Evolutionary conservation across 352 stramenopile species (phyloP), one percentile per base, ranked within the genome.

Genomic region (Phytopythium chamaehyphon): DNA sequence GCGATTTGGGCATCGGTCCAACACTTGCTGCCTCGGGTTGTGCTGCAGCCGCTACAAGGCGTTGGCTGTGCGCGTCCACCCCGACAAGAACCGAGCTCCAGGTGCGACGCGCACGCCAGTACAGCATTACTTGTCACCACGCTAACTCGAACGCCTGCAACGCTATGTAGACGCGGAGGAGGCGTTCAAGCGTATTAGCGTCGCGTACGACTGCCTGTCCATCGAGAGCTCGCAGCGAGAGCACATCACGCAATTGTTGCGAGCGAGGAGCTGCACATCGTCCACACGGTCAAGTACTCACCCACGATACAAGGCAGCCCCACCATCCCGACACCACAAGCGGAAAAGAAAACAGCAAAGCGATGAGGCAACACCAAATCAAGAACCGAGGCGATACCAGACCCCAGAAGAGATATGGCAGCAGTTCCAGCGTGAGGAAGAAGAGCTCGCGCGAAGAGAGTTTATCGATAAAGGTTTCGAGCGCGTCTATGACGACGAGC

Each of bases 121-220:
- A 23, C 18, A 35, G 18, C 16, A 33, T 45, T 12, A 9, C 40
- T 65, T 45, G 6, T 37, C n/a, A n/a, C n/a, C n/a, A n/a, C n/a
- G n/a, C n/a, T n/a, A n/a, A n/a, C n/a, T n/a, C n/a, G n/a, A n/a
- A n/a, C n/a, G 35, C 18, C 31, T 24, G 38, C 23, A 36, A 0
- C 39, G 40, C 50, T 31, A 39, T 62, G 26, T 55, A 93, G 83
- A 64, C 38, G 83, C 83, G 0, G 83, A 85, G 31, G 72, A 79
- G 11, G 80, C 80, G 5, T 93, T 93, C 65, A 89, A 90, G 62
- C 78, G 78, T 6, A 52, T 93, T 26, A 86, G 78, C 44, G 63
- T 79, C 28, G 80, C 83, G 2, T 93, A 93, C 55, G 80, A 91
- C 39, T 90, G 83, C 60, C 62, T 93, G 2, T 56, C 66, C 7